Percentiles rank a stretch among this genome's conserved stretches.
Conservation (phyloP, 768 basidiomycete species). For the Hygrocybe coccinea region DNA sequence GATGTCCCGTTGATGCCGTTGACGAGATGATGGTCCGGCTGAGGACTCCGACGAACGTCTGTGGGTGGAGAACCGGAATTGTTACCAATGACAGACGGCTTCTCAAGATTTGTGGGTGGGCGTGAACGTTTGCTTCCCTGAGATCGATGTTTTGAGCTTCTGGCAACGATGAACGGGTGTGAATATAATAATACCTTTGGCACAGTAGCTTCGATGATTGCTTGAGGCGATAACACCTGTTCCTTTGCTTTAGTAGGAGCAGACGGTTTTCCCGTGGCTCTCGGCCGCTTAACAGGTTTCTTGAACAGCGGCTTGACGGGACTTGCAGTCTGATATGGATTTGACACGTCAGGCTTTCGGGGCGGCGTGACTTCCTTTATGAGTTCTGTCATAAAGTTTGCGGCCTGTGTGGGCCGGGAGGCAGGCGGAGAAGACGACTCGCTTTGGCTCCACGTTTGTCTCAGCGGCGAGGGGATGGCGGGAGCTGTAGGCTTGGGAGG, state of each 20-base stretch:
- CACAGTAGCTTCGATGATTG: conserved; percentile 72
- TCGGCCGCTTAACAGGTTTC: conserved; percentile 42
- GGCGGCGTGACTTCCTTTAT: conserved; percentile 67
- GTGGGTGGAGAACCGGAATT: background rate
- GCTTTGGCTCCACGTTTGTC: conserved; percentile 61
- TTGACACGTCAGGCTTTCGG: conserved; percentile 60
- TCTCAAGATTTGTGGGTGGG: conserved; percentile 57
- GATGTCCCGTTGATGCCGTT: background rate
- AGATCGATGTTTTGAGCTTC: conserved; percentile 7
- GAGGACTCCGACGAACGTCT: background rate
- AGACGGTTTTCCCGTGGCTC: conserved; percentile 39
- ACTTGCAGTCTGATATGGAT: conserved; percentile 73
- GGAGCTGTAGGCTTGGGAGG: conserved; percentile 52
- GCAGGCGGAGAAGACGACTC: conserved; percentile 27
- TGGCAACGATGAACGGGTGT: background rate
- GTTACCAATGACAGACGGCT: conserved; percentile 1
- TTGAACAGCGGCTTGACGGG: conserved; percentile 49
- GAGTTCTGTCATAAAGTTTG: conserved; percentile 62
- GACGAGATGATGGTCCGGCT: background rate
- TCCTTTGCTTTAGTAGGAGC: conserved; percentile 26
- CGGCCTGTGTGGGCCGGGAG: conserved; percentile 57
- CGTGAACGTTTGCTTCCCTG: conserved; percentile 77
- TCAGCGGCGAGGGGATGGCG: conserved; percentile 65
- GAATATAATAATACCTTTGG: conserved; percentile 53
- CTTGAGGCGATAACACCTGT: conserved; percentile 47